phyloP scores from a whole-genome alignment of 495 filamentous ascomycete genomes.

The Jackrogersella minutella region DNA sequence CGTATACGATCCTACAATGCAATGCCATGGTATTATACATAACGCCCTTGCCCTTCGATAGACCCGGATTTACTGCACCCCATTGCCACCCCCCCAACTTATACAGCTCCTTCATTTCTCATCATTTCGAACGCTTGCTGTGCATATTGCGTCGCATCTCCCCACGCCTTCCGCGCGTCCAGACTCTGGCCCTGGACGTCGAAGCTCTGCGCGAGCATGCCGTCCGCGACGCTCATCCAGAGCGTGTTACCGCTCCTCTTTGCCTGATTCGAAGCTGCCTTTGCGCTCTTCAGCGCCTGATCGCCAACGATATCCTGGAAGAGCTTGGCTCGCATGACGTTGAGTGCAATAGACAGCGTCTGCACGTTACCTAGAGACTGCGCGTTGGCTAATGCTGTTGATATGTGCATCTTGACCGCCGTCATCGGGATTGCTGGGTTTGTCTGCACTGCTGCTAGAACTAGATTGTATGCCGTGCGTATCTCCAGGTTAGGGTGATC shows the following conservation, averaged over 20 bases:
- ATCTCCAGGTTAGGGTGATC: slow-evolving; percentile 76
- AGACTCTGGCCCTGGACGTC: slow-evolving; percentile 73
- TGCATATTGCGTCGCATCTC: slow-evolving; percentile 43
- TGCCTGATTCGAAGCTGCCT: slow-evolving; percentile 76
- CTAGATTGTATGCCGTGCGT: slow-evolving; percentile 77
- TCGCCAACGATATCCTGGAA: slow-evolving; percentile 87
- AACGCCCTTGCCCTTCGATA: slow-evolving; percentile 28
- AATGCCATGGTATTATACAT: slow-evolving; percentile 41
- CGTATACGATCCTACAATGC: slow-evolving; percentile 34
- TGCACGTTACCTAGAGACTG: slow-evolving; percentile 72
- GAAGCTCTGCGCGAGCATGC: slow-evolving; percentile 77
- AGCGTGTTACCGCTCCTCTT: slow-evolving; percentile 76
- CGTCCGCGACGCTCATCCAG: slow-evolving; percentile 86
- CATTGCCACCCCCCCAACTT: slow-evolving; percentile 16
- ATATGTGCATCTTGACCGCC: slow-evolving; percentile 79
- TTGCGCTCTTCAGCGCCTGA: slow-evolving; percentile 88
- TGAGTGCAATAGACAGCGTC: slow-evolving; percentile 80
- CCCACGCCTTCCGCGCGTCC: slow-evolving; percentile 61
- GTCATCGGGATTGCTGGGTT: slow-evolving; percentile 65
- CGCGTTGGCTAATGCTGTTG: slow-evolving; percentile 61
- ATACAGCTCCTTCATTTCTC: slow-evolving; percentile 18
- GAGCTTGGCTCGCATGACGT: slow-evolving; percentile 84
- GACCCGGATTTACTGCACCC: slow-evolving; percentile 35
- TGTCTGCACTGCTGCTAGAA: slow-evolving; percentile 71
- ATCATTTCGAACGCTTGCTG: slow-evolving; percentile 38